Evolutionary conservation across 2,329 filamentous ascomycete species (phyloP).

Genomic region (Claviceps cyperi): DNA sequence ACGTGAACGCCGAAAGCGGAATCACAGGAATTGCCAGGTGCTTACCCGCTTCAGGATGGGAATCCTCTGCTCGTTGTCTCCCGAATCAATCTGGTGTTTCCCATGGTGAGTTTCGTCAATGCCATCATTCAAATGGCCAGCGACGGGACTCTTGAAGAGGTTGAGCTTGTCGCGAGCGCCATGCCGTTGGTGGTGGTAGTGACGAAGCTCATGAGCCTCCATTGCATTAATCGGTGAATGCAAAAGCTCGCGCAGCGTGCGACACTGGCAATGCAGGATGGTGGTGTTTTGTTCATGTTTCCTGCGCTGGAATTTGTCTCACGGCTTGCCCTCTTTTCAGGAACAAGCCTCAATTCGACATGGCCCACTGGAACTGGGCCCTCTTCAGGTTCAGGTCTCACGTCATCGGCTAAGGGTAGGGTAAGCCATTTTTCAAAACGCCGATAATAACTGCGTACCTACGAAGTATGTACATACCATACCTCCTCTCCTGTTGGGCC

Average conservation of each 20-base stretch:
- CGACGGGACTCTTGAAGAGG: conserved; percentile 19
- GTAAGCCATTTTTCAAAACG: too few relatives aligned
- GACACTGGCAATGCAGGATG: too few relatives aligned
- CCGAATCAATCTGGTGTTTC: not conserved
- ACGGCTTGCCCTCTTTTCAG: not conserved
- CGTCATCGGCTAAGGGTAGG: not conserved
- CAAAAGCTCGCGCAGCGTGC: too few relatives aligned
- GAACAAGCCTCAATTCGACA: not conserved
- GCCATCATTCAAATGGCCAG: conserved; percentile 1
- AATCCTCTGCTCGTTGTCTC: not conserved
- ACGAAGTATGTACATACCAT: too few relatives aligned
- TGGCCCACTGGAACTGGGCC: not conserved
- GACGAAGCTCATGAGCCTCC: not conserved
- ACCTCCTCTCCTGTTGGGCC: too few relatives aligned
- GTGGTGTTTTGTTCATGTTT: too few relatives aligned
- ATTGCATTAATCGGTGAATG: not conserved
- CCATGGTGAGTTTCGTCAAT: not conserved
- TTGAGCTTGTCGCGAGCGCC: conserved; percentile 14
- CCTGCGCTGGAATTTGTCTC: not conserved
- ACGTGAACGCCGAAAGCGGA: not conserved
- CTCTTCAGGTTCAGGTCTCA: not conserved
- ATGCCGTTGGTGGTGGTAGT: conserved; percentile 1
- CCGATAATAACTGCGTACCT: too few relatives aligned
- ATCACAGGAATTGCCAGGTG: not conserved
- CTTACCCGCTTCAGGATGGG: not conserved